Evolutionary conservation across 2,329 filamentous ascomycete species (phyloP), one percentile per base, ranked within the genome.

Genomic region (Xylariaceae sp.): DNA sequence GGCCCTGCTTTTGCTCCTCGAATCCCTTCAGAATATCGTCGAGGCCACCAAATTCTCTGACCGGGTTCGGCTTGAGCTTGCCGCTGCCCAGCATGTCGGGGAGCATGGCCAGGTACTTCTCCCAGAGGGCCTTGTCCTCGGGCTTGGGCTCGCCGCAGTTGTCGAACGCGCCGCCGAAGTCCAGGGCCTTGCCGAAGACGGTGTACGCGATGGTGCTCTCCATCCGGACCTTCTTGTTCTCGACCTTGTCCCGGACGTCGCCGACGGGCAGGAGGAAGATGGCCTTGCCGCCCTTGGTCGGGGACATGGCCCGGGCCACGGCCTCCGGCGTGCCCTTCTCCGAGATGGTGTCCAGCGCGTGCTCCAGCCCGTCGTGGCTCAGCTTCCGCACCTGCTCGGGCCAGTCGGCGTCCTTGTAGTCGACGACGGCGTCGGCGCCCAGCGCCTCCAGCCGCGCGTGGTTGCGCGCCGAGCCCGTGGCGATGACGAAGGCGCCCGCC

Each of bases 351-450:
- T 56, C 55, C 16, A 57, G 44, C 0, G 50, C 53, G 27, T 53
- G 39, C 38, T 46, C 38, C 6, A 58, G 46, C 1, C 70, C 70
- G 43, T 80, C 75, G 0, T 77, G 77, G 4, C 72, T 77, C 24
- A 87, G 50, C 43, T 70, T 71, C 58, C 79, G 78, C 17, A 86
- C 79, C 43, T 75, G 58, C 4, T 60, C 60, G 12, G 64, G 58
- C 55, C 70, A 65, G 18, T 64, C 57, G 5, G 61, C 52, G 25
- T 73, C 59, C 4, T 63, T 65, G 50, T 55, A 55, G 32, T 55
- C 50, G n/a, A 56, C 35, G 4, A 44, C 43, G 12, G 40, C 48
- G 19, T 56, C 50, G 5, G 46, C 50, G 21, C 52, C 50, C 2
- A 49, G 38, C 5, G 40, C 34, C 22, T 32, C 42, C 5, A 56